Percentiles rank a stretch among this genome's conserved stretches.
phyloP scores from a whole-genome alignment of 2,329 filamentous ascomycete species.

The Alternaria incomplexa region DNA sequence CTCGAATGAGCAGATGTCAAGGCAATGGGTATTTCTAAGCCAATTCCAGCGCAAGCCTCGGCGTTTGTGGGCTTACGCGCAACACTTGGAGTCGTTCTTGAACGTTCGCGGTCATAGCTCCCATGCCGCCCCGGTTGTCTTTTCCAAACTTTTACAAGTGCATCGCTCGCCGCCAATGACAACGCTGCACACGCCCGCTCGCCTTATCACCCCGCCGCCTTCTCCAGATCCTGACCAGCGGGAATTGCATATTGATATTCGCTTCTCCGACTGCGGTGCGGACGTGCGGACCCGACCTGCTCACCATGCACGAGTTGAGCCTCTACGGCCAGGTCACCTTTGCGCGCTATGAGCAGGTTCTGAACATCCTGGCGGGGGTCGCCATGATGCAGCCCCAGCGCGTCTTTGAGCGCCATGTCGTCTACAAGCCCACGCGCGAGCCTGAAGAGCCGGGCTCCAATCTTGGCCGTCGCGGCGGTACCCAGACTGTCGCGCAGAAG shows the following conservation, averaged over 20 bases:
- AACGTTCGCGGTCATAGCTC: slow-evolving; percentile 27
- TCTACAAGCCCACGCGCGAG: slow-evolving; percentile 64
- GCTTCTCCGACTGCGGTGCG: slow-evolving; percentile 16
- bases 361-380: slow-evolving; percentile 67
- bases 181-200: slow-evolving; percentile 13
- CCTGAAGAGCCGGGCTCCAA: slow-evolving; percentile 48
- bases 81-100: slow-evolving; percentile 19
- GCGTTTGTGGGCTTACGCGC: slow-evolving; percentile 23
- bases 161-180: slow-evolving; percentile 30
- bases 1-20: slow-evolving; percentile 27
- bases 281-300: slow-evolving; percentile 20
- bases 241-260: slow-evolving; percentile 35
- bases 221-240: slow-evolving; percentile 27
- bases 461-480: slow-evolving; percentile 43
- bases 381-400: slow-evolving; percentile 66
- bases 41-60: slow-evolving; percentile 9
- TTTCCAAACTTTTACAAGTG: slow-evolving; percentile 20
- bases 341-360: slow-evolving; percentile 64
- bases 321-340: slow-evolving; percentile 65
- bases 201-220: slow-evolving; percentile 38
- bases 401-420: slow-evolving; percentile 60
- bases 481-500: slow-evolving; percentile 41
- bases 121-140: slow-evolving; percentile 18
- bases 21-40: slow-evolving; percentile 20
- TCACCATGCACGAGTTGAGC: slow-evolving; percentile 66